A percentile compares a stretch with the other conserved stretches of the same genome.
These are phyloP conservation scores for Geosmithia putterillii DNA, from an alignment of 2,329 filamentous ascomycete species.

Conservation along the genomic window DNA sequence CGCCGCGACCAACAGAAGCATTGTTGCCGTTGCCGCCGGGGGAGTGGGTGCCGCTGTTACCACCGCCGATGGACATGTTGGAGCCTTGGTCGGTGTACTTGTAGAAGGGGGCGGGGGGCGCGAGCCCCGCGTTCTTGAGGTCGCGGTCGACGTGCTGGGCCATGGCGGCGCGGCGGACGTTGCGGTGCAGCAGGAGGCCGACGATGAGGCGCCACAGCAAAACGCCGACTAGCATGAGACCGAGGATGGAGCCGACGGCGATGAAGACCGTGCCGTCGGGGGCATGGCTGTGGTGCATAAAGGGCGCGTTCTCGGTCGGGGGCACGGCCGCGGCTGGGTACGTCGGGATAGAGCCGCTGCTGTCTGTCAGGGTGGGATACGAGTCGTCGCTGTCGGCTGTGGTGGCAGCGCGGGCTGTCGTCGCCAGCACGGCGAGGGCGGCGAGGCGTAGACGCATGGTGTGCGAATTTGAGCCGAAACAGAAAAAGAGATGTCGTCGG, in stretches of 20 bases:
- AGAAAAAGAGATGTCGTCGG: too few species aligned
- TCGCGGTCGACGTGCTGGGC: constrained; percentile 46
- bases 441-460: too few species aligned
- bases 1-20: constrained; percentile 34
- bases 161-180: constrained; percentile 74
- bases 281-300: constrained; percentile 75
- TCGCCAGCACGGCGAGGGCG: neutral
- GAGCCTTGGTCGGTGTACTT: constrained; percentile 50
- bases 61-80: constrained; percentile 34
- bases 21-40: constrained; percentile 10
- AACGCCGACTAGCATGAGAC: constrained; percentile 68
- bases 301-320: constrained; percentile 73
- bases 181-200: constrained; percentile 83
- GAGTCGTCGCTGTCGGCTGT: constrained; percentile 12
- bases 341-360: constrained; percentile 28
- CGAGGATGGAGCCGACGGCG: constrained; percentile 77
- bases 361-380: constrained; percentile 31
- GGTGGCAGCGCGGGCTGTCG: neutral
- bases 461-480: too few species aligned
- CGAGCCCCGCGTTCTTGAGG: constrained; percentile 42
- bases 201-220: constrained; percentile 81
- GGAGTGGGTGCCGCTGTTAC: constrained; percentile 7
- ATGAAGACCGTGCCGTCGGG: constrained; percentile 97
- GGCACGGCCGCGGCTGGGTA: constrained; percentile 69
- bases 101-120: constrained; percentile 47